These are phyloP conservation scores for Heliosperma pusillum DNA, from an alignment of 148 eudicot species.

Conservation along the genomic window DNA sequence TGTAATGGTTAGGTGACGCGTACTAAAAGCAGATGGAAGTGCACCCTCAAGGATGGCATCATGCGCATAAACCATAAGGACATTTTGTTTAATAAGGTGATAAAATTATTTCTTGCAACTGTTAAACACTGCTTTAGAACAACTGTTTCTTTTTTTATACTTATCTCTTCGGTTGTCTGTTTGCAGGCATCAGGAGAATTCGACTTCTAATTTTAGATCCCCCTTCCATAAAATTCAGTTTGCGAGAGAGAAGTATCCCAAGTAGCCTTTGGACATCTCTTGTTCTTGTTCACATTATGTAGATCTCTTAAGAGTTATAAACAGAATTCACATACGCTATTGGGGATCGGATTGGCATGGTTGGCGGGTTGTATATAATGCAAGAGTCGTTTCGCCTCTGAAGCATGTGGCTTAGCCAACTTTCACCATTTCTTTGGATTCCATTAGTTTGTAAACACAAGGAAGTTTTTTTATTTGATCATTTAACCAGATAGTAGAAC, in stretches of 20 bases:
- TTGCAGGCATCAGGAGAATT: conserved; percentile 88
- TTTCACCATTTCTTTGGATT: conserved; percentile 22
- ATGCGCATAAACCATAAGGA: conserved; percentile 96
- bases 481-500: conserved; percentile 17
- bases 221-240: conserved; percentile 20
- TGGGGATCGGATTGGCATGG: conserved; percentile 24
- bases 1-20: conserved; percentile 58
- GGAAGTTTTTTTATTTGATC: conserved; percentile 9
- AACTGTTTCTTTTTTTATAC: conserved; percentile 1
- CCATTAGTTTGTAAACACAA: conserved; percentile 19
- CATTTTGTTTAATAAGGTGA: conserved; percentile 86
- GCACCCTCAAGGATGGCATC: conserved; percentile 91
- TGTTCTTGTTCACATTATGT: conserved; percentile 20
- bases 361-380: conserved; percentile 45
- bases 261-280: conserved; percentile 8
- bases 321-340: conserved; percentile 22
- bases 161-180: conserved; percentile 13
- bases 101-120: neutral
- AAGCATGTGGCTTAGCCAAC: conserved; percentile 30
- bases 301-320: conserved; percentile 21
- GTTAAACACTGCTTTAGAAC: neutral
- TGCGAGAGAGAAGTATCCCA: conserved; percentile 13
- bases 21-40: conserved; percentile 93
- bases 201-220: conserved; percentile 56
- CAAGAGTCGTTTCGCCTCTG: conserved; percentile 31